Evolutionary conservation across 2,329 filamentous ascomycete genomes (phyloP), one percentile per base, ranked within the genome.

Genomic region (Cadophora sp.): DNA sequence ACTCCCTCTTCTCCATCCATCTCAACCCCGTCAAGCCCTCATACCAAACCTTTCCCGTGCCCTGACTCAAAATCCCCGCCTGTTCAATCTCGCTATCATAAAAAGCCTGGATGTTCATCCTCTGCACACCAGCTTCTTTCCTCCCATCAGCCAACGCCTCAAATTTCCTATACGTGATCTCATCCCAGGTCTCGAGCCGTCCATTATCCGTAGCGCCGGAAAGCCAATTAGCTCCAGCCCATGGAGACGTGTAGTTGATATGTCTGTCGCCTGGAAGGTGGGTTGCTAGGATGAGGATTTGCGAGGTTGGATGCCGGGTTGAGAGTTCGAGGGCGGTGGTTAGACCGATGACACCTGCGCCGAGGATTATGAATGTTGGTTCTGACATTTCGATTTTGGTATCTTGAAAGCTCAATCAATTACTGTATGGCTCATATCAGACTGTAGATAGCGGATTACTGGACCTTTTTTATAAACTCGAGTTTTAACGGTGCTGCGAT

Each of bases 201-300:
- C 80, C 76, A 94, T 92, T 76, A 90, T 91, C 67, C 84, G 80
- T 68, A 30, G 72, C 39, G 83, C 86, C 74, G 85, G 86, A 87
- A 77, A n/a, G 83, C 74, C 6, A 89, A 75, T 96, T 95, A 65
- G 92, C 93, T 13, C 93, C 93, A 0, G 93, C 93, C 91, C 92
- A 96, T 0, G 93, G 93, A 4, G 92, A 96, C 0, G 92, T 89
- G 78, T 97, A 97, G 81, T 96, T 90, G 70, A 94, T 90, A 71
- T 94, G 90, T 77, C 94, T 94, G 81, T 97, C 94, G 45, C 94
- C 94, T 0, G 94, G 94, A 89, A 97, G 94, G 76, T 96, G 91
- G 75, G 94, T 96, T 4, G 92, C 90, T 24, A 92, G 82, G 39
- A 96, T 83, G 0, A 91, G 93, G 71, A 96, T 81, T 20, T 81